These are phyloP conservation scores for Backusella tuberculispora DNA, from an alignment of 192 early-diverging fungal genomes.

Conservation along the genomic window DNA sequence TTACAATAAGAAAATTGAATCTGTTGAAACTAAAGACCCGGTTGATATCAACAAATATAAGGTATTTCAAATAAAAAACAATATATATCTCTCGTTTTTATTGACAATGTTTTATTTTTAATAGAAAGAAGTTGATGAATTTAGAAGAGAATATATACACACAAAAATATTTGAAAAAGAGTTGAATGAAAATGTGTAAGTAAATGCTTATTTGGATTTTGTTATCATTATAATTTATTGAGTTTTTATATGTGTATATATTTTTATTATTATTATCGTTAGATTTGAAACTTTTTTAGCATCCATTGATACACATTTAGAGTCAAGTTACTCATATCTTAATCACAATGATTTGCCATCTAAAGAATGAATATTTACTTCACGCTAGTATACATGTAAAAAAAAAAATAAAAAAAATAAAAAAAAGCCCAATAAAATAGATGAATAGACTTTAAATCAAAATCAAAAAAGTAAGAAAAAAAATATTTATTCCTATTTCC, in stretches of 20 bases:
- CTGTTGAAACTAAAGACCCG: conserved; percentile 35
- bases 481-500: not conserved
- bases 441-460: not conserved
- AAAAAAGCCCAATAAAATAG: too few relatives aligned
- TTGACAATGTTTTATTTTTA: not conserved
- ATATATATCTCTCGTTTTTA: not conserved
- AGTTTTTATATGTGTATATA: not conserved
- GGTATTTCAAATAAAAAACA: conserved; percentile 30
- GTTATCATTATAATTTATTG: not conserved
- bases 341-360: not conserved
- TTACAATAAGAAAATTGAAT: conserved; percentile 61
- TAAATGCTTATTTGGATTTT: not conserved
- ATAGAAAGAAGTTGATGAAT: conserved; percentile 74
- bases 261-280: not conserved
- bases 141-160: conserved; percentile 92
- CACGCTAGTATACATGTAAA: not conserved
- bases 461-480: not conserved
- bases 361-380: not conserved
- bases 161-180: conserved; percentile 79
- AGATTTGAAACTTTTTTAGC: conserved; percentile 34
- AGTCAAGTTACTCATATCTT: not conserved
- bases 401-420: not conserved
- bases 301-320: conserved; percentile 20
- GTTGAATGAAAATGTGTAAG: conserved; percentile 59
- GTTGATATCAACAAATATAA: conserved; percentile 64